Percentiles rank a stretch among this genome's conserved stretches.
phyloP scores from a whole-genome alignment of 1,139 yeast species.

The Scheffersomyces illinoinensis region DNA sequence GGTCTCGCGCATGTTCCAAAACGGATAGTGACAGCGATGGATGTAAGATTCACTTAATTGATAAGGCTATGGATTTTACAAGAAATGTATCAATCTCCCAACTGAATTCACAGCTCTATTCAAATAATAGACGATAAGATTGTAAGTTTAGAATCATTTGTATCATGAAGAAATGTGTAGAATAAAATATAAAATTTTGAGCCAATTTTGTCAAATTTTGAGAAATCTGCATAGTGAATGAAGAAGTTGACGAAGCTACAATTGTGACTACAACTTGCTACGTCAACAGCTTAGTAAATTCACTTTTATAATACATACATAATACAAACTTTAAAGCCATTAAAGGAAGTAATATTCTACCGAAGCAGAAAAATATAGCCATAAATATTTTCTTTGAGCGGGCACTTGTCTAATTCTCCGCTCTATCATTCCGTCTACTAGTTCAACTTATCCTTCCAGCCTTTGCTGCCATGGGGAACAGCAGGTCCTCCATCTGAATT shows the following conservation, averaged over 20 bases:
- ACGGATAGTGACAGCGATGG: neutral
- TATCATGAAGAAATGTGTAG: too few relatives aligned
- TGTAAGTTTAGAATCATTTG: too few relatives aligned
- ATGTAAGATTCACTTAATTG: neutral
- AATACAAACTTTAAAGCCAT: neutral
- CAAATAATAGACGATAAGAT: too few relatives aligned
- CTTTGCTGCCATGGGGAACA: neutral
- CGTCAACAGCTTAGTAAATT: neutral
- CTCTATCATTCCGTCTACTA: neutral
- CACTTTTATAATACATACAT: constrained; percentile 1
- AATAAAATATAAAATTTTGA: neutral
- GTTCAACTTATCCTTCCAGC: neutral
- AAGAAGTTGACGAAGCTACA: too few relatives aligned
- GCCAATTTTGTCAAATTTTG: too few relatives aligned
- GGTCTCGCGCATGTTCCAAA: neutral
- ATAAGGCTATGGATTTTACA: neutral
- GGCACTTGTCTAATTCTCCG: neutral
- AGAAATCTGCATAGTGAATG: neutral
- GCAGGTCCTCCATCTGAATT: neutral
- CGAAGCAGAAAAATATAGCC: neutral
- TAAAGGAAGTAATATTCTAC: neutral
- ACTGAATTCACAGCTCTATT: too few relatives aligned
- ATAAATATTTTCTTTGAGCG: neutral
- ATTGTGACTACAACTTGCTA: neutral
- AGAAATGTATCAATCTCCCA: too few relatives aligned